Conservation (phyloP, 768 basidiomycete species). For the Suillus sp. region DNA sequence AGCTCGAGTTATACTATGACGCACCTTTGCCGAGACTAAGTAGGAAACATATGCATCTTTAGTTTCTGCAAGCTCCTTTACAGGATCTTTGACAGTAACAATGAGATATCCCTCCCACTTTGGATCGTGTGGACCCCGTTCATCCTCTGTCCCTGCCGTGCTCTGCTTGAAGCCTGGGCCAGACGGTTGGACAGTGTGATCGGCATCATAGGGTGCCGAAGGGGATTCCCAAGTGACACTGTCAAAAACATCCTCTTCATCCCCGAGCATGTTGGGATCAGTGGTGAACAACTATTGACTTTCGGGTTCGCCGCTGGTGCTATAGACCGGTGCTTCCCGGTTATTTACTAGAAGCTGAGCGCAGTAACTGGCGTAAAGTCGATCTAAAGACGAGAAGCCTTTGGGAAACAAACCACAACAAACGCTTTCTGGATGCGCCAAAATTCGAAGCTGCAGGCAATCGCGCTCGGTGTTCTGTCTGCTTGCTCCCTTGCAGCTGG, state of each 20-base stretch:
- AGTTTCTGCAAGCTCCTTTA: conserved; percentile 94
- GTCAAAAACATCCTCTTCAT: conserved; percentile 90
- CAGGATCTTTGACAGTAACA: conserved; percentile 85
- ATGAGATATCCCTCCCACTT: conserved; percentile 91
- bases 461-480: conserved; percentile 30
- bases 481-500: conserved; percentile 42
- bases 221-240: conserved; percentile 90
- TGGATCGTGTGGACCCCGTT: conserved; percentile 70
- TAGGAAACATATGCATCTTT: conserved; percentile 98
- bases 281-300: background rate
- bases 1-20: conserved; percentile 20
- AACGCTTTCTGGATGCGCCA: conserved; percentile 30
- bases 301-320: background rate
- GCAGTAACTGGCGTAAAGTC: conserved; percentile 5
- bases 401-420: conserved; percentile 31
- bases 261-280: conserved; percentile 63
- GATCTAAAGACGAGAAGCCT: conserved; percentile 13
- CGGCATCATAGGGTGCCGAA: conserved; percentile 54
- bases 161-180: conserved; percentile 85
- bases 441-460: conserved; percentile 20
- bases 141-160: conserved; percentile 67
- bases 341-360: conserved; percentile 1
- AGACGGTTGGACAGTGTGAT: conserved; percentile 40
- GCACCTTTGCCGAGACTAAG: conserved; percentile 83
- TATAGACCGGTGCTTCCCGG: background rate